These are phyloP conservation scores for Eimeria falciformis DNA, from an alignment of 169 alveolate genomes.

Conservation along the genomic window DNA sequence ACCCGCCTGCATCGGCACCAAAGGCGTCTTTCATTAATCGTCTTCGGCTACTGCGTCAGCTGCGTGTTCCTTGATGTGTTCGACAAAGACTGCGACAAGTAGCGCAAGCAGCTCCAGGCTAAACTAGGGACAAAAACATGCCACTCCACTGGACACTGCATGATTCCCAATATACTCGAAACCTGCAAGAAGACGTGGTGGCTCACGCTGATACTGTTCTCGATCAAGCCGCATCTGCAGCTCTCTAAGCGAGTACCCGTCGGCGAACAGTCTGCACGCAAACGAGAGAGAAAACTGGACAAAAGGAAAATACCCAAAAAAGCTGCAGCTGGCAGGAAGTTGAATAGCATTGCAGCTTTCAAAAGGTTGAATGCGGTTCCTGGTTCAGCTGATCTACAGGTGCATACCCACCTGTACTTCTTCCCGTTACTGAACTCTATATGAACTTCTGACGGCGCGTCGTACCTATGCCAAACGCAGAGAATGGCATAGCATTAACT, in stretches of 20 bases:
- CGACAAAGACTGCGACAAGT: constrained; percentile 43
- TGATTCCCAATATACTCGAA: neutral
- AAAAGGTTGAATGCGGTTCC: neutral
- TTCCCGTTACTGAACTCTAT: constrained; percentile 47
- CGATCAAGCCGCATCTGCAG: constrained; percentile 68
- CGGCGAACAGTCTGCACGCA: constrained; percentile 27
- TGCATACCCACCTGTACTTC: constrained; percentile 51
- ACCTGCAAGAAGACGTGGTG: neutral
- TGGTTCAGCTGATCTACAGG: neutral
- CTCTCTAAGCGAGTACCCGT: constrained; percentile 52
- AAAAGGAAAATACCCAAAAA: neutral
- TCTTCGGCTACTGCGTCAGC: constrained; percentile 59
- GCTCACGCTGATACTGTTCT: constrained; percentile 69
- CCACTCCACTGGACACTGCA: neutral
- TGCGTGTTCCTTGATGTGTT: constrained; percentile 64
- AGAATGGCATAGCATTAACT: neutral
- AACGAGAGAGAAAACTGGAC: too few species aligned
- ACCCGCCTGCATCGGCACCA: neutral
- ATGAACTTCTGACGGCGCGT: constrained; percentile 62
- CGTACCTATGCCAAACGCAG: constrained; percentile 27
- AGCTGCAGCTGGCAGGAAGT: neutral
- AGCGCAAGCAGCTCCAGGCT: neutral
- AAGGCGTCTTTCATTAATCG: neutral
- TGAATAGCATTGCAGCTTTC: neutral
- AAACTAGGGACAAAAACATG: too few species aligned